Evolutionary conservation across 148 eudicot genomes (phyloP), one percentile per base, ranked within the genome.

Genomic region (Chenopodium berlandieri): DNA sequence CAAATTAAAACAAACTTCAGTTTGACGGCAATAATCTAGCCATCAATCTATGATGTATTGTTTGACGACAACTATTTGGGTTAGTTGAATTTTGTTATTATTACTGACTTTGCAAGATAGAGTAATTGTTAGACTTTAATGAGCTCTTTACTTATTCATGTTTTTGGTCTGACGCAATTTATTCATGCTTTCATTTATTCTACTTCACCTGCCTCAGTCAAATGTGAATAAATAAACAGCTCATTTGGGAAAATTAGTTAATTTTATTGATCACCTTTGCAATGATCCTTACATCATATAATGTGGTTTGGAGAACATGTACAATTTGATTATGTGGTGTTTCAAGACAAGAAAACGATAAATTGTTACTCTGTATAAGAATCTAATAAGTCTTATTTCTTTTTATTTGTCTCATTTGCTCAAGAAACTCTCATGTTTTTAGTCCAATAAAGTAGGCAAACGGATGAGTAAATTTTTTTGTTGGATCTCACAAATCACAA

Each of bases 1-100:
- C 44, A 40, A 40, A 40, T 40, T 40, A 40, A 10, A 48, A 48
- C 52, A 48, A 48, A 10, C 52, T 48, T 48, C 2, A 9, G 52
- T 48, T 9, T 48, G 52, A 48, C 13, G 52, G 52, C 52, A 48
- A 48, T 48, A 48, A 48, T 48, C 52, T 48, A 48, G 52, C 62
- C 16, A 56, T 56, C 62, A 56, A 56, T 17, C 20, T 56, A 17
- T 56, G 12, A 48, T 48, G 52, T 56, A 56, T 14, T 56, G 19
- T 71, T 71, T 71, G 27, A 71, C 50, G 19, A 73, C 16, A 4
- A 44, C 13, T 46, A 22, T n/a, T 47, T 20, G 32, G 30, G 76
- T 73, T 48, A 73, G 58, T 73, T 73, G 76, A 54, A 46, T 46
- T 2, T 73, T 73, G 76, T 32, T 47, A 19, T 73, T 46, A 47